A percentile compares a stretch with the other conserved stretches of the same genome.
Conservation (phyloP, 495 filamentous ascomycete genomes). For the Wilcoxina mikolae region DNA sequence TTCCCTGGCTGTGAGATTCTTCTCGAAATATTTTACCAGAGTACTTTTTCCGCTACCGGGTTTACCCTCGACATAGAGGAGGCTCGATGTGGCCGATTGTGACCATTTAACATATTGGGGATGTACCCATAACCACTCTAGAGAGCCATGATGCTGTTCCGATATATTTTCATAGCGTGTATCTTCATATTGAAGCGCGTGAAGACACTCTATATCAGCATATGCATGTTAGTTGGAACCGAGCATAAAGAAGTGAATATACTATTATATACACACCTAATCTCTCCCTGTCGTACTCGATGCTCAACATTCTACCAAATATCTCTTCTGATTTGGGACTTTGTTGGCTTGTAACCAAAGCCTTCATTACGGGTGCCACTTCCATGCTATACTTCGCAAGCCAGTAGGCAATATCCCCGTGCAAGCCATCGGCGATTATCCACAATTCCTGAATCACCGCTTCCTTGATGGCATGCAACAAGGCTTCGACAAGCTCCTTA, state of each 20-base stretch:
- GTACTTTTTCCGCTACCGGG: constrained; percentile 13
- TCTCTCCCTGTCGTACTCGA: constrained; percentile 5
- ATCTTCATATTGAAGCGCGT: not conserved
- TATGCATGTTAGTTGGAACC: not conserved
- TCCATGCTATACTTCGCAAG: not conserved
- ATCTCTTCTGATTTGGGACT: not conserved
- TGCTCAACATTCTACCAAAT: not conserved
- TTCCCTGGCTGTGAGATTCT: not conserved
- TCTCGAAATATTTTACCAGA: constrained; percentile 3
- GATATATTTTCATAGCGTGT: constrained; percentile 8
- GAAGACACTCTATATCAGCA: not conserved
- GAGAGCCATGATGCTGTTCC: not conserved
- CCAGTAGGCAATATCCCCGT: not conserved
- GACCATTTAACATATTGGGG: constrained; percentile 3
- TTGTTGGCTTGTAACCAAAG: not conserved
- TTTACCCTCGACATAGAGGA: constrained; percentile 12
- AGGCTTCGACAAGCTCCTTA: not conserved
- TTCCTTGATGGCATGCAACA: not conserved
- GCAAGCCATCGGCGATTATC: not conserved
- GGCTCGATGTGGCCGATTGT: not conserved
- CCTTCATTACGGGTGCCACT: not conserved
- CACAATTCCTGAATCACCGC: not conserved
- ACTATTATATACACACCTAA: constrained; percentile 1
- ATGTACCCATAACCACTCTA: constrained; percentile 4
- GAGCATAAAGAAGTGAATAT: not conserved